Base-by-base conservation (phyloP, 2,329 filamentous ascomycete genomes). In the Leptoxyphium fumago region DNA sequence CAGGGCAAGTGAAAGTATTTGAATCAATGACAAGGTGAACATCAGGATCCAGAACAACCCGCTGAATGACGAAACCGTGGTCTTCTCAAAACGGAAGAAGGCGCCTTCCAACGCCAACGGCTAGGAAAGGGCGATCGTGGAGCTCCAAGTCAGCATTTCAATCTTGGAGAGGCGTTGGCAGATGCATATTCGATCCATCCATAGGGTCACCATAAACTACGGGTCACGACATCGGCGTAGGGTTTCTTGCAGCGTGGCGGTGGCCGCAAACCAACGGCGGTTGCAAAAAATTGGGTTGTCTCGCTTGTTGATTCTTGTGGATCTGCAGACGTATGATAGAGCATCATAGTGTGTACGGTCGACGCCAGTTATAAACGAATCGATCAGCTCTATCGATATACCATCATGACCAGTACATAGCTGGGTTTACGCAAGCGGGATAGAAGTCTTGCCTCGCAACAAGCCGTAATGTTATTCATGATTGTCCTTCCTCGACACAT, bases 161-260 rank as follows among this genome's bases (percentile, higher is more conserved):
- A 36, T 36, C 13, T 15, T 3, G 5, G 11, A 13, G 15, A 36
- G 32, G 32, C 9, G 4, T 36, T 15, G 57, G 41, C 53, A 55
- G 34, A 59, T 58, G 32, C 56, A 60, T 40, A 59, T 51, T 43
- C 55, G 54, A 43, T 60, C 57, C 15, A 59, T 53, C 55, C 57
- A 60, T 2, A 60, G 44, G 0, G 49, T 50, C 4, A 53, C 43
- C 4, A 41, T 41, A 9, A 47, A 40, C 29, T 41, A 21, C 8
- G 46, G 46, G 38, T 55, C 46, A 7, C 57, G 53, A 32, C 58
- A 57, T 10, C 52, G 52, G 21, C 51, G 49, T 28, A 58, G 43
- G 18, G 55, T 55, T 43, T 56, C 55, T 9, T 51, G 46, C 11
- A 60, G 42, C 9, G 54, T 55, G 43, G 45, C 42, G 1, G 55